Conservation (phyloP, 1,284 basidiomycete genomes). For the Retiboletus flavoniger region DNA sequence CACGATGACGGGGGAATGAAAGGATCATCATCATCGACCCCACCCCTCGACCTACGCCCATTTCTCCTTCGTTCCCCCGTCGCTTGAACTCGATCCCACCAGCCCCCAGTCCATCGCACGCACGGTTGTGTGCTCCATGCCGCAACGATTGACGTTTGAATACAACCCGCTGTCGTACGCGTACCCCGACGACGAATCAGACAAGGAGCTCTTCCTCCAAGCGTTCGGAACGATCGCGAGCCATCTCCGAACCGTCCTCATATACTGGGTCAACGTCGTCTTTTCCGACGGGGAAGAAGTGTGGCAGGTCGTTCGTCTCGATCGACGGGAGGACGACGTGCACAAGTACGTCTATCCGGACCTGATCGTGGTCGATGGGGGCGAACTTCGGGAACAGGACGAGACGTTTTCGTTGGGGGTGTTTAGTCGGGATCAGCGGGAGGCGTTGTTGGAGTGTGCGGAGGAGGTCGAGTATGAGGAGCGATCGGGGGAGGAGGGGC, state of each 20-base stretch:
- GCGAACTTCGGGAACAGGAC: conserved; percentile 4
- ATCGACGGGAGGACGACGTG: conserved; percentile 1
- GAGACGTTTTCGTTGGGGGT: conserved; percentile 17
- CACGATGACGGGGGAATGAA: background rate
- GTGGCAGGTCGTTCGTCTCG: conserved; percentile 31
- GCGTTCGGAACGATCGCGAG: conserved; percentile 9
- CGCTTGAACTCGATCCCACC: background rate
- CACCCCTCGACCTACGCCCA: background rate
- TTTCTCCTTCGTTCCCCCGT: background rate
- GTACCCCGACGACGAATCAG: conserved; percentile 26
- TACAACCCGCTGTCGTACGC: conserved; percentile 24
- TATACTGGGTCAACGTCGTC: conserved; percentile 28
- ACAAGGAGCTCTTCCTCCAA: conserved; percentile 29
- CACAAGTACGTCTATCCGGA: conserved; percentile 30
- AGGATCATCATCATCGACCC: background rate
- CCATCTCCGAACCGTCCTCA: conserved; percentile 14
- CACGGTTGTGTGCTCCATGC: conserved; percentile 2
- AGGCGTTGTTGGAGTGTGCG: conserved; percentile 26
- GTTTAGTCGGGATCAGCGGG: conserved; percentile 28
- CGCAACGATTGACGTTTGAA: conserved; percentile 14
- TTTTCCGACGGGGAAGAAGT: conserved; percentile 28
- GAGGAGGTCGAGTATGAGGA: conserved; percentile 26
- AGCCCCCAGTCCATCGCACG: background rate
- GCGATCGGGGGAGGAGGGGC: conserved; percentile 6
- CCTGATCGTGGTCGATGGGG: conserved; percentile 26